Conservation (phyloP, 306 rosid species). For the Lablab purpureus region DNA sequence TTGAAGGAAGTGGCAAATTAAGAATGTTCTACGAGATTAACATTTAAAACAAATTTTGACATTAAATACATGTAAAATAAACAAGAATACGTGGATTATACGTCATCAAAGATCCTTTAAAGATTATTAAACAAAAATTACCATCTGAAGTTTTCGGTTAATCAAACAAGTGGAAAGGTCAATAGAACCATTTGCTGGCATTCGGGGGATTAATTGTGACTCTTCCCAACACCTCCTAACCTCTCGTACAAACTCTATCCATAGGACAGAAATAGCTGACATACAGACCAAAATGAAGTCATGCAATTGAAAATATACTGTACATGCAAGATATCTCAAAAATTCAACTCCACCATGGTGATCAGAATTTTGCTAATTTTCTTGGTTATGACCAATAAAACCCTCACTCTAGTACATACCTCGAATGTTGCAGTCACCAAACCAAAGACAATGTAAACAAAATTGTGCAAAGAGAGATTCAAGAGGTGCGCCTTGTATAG, state of each 20-base stretch:
- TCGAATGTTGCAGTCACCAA: conserved; percentile 76
- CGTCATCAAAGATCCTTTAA: conserved; percentile 34
- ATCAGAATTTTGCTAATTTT: not conserved
- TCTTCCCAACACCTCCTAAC: conserved; percentile 92
- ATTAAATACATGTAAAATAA: conserved; percentile 10
- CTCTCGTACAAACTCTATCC: conserved; percentile 88
- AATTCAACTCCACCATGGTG: not conserved
- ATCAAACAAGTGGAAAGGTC: conserved; percentile 81
- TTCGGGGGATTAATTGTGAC: conserved; percentile 75
- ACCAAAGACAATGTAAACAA: conserved; percentile 84
- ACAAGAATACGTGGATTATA: not conserved
- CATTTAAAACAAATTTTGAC: not conserved
- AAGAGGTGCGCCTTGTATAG: conserved; percentile 77
- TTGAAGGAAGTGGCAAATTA: not conserved
- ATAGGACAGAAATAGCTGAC: conserved; percentile 75
- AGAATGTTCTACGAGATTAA: conserved; percentile 25
- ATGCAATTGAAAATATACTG: conserved; percentile 44
- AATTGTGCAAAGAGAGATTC: conserved; percentile 78
- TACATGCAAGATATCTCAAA: not conserved
- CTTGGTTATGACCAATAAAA: conserved; percentile 20
- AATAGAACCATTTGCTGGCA: conserved; percentile 69
- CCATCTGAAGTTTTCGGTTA: conserved; percentile 85
- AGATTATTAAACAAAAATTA: conserved; percentile 42
- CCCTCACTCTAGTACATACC: conserved; percentile 55
- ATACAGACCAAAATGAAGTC: conserved; percentile 38